phyloP scores from a whole-genome alignment of 768 basidiomycete genomes.

The Mycena venus region DNA sequence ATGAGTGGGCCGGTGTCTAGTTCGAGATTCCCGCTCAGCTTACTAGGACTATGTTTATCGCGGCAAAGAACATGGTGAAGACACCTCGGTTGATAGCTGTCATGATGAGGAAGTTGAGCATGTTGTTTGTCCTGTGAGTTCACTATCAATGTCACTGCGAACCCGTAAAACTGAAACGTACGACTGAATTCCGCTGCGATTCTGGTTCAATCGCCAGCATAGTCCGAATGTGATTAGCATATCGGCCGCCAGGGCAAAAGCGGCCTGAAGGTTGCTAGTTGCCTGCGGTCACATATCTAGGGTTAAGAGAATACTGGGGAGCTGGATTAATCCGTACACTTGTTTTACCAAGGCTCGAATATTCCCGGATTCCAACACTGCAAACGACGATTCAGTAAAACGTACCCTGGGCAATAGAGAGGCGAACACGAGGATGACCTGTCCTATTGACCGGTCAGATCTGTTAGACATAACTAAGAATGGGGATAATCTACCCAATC shows the following conservation, averaged over 20 bases:
- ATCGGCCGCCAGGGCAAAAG: background rate
- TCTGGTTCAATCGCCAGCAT: background rate
- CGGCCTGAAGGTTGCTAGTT: background rate
- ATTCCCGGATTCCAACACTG: too few relatives aligned
- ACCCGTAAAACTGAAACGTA: too few relatives aligned
- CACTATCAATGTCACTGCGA: too few relatives aligned
- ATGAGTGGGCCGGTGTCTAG: background rate
- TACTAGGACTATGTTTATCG: conserved; percentile 5
- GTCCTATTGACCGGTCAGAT: too few relatives aligned
- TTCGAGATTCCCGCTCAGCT: background rate
- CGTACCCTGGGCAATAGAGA: too few relatives aligned
- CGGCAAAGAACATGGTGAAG: background rate
- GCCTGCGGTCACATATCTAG: background rate
- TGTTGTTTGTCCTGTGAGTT: background rate
- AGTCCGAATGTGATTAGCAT: conserved; percentile 2
- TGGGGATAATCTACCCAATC: too few relatives aligned
- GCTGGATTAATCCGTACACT: background rate
- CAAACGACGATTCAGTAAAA: too few relatives aligned
- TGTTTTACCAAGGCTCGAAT: background rate
- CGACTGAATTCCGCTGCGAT: conserved; percentile 10
- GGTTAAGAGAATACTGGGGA: background rate
- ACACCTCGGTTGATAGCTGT: conserved; percentile 10
- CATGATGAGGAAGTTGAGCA: conserved; percentile 13
- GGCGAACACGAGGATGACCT: too few relatives aligned
- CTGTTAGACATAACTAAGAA: too few relatives aligned